Percentiles rank a stretch among this genome's conserved stretches.
Conservation (phyloP, 2,329 filamentous ascomycete species). For the Penicillium hordei region DNA sequence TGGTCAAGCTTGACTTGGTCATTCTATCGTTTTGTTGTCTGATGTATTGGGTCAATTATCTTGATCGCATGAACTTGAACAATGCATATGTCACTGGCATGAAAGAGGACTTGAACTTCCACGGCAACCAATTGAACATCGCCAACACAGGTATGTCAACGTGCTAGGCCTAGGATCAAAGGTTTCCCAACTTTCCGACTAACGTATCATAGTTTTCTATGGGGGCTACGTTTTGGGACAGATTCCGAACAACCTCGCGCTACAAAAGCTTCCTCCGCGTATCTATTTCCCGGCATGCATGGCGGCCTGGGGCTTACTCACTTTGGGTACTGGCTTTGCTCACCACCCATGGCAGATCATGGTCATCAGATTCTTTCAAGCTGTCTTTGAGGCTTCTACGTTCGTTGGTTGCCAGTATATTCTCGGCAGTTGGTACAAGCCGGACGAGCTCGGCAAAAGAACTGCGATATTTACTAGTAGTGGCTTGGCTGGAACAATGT, state of each 20-base stretch:
- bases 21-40: background rate
- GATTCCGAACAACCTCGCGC: background rate
- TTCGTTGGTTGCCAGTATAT: background rate
- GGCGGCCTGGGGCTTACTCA: background rate
- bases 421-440: background rate
- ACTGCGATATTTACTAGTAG: background rate
- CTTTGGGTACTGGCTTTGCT: background rate
- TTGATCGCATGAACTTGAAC: background rate
- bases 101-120: background rate
- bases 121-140: background rate
- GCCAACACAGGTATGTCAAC: background rate
- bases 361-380: background rate
- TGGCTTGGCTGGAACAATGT: background rate
- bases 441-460: background rate
- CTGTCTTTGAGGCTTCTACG: background rate
- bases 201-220: background rate
- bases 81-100: background rate
- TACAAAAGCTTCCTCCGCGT: background rate
- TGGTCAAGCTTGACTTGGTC: background rate
- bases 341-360: background rate
- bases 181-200: background rate
- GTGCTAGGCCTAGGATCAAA: background rate
- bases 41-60: background rate
- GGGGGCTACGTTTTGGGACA: background rate
- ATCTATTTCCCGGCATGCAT: background rate